Conservation (phyloP, 2,329 filamentous ascomycete species). For the Helotiales sp. region DNA sequence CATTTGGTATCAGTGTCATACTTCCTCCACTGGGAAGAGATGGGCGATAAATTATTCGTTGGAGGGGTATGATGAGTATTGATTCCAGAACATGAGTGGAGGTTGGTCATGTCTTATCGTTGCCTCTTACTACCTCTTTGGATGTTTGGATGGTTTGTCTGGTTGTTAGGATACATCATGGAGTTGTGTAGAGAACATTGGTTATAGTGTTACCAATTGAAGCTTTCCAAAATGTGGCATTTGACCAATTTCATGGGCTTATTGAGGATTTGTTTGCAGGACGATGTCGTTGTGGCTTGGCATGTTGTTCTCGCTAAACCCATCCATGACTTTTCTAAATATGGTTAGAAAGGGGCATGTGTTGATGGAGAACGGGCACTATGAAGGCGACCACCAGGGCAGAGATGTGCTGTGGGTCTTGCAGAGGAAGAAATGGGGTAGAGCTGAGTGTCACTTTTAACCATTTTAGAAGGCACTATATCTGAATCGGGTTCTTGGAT, state of each 20-base stretch:
- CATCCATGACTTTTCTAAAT: neutral
- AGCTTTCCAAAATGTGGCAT: neutral
- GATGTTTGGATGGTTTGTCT: neutral
- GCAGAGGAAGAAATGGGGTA: no score
- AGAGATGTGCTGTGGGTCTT: no score
- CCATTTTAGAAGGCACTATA: no score
- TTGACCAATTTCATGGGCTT: neutral
- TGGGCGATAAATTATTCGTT: neutral
- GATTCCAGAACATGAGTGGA: no score
- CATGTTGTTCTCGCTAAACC: slow-evolving; percentile 10
- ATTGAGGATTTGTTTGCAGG: no score
- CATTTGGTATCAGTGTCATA: neutral
- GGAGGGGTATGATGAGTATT: slow-evolving; percentile 7
- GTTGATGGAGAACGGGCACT: no score
- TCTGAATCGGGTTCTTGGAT: no score
- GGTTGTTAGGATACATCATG: neutral
- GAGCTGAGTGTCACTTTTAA: no score
- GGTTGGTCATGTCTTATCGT: neutral
- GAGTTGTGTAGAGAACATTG: neutral
- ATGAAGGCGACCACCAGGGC: no score
- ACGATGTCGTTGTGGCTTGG: neutral
- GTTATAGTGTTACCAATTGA: neutral
- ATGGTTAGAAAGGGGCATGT: neutral
- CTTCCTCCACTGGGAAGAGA: neutral
- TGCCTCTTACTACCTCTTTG: neutral